Base-by-base conservation (phyloP, 148 eudicot genomes). In the Heliosperma pusillum region DNA sequence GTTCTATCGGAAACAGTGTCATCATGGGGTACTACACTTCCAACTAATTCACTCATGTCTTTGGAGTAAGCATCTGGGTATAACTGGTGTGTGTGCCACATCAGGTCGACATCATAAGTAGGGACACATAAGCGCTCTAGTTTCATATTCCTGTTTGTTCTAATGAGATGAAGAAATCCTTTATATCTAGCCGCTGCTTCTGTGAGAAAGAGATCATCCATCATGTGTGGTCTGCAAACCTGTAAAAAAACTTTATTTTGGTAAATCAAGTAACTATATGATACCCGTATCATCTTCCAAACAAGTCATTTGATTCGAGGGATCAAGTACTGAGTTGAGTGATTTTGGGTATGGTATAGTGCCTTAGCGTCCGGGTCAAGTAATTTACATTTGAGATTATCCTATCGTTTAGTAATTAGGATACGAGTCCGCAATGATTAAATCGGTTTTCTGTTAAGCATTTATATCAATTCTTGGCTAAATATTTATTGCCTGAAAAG, bases 171-270 rank as follows among this genome's bases (percentile, higher is more conserved):
- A 71, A 93, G 71, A 82, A 94, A 94, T 21, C 93, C 98, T 85
- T 87, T 94, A 75, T 94, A 94, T 83, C 98, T 88, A 47, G 95
- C 98, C 73, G 89, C 88, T 10, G 98, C 93, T 73, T 85, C 87
- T 78, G 81, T 80, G 53, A 94, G 92, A 79, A 89, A 94, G 67
- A 84, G 71, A 56, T 85, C 82, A 74, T 84, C 81, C 58, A 79
- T 77, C 87, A 91, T 75, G 81, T 90, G 89, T 47, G 89, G 83
- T 72, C 97, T 86, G 20, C 98, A 75, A 85, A 95, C 59, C 86
- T 87, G 52, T 86, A 85, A 83, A 89, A 85, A 86, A 95, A 56
- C 81, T n/a, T n/a, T n/a, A n/a, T n/a, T n/a, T n/a, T n/a, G n/a
- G n/a, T n/a, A n/a, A n/a, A n/a, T n/a, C n/a, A n/a, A n/a, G n/a